Percentiles rank a stretch among this genome's conserved stretches.
Evolutionary conservation across 176 grass and related monocot species (phyloP).

Genomic region (Rhipidocladum racemiflorum): DNA sequence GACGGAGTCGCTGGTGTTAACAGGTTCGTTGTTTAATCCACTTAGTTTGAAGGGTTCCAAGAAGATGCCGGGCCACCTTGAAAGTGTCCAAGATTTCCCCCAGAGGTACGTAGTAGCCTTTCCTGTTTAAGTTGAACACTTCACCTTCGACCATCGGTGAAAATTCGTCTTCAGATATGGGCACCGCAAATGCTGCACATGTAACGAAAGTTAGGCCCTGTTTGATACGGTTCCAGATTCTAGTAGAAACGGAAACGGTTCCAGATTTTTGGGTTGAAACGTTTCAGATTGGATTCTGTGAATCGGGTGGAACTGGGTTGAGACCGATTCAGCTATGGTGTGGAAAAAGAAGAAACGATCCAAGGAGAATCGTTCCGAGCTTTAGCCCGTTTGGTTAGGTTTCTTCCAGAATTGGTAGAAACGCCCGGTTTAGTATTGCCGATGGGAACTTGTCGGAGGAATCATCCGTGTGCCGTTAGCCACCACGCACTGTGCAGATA

Average conservation of each 20-base stretch:
- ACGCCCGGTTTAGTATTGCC: no score
- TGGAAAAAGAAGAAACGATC: no score
- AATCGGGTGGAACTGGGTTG: no score
- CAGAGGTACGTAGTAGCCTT: not conserved
- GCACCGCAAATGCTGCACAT: not conserved
- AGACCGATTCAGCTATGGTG: no score
- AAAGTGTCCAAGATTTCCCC: not conserved
- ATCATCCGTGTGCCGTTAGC: not conserved
- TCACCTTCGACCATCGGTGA: no score
- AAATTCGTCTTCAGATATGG: not conserved
- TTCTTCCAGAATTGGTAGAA: no score
- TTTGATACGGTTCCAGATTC: no score
- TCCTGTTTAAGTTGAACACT: not conserved
- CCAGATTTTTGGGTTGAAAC: no score
- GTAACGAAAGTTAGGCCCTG: not conserved
- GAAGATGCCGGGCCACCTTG: not conserved
- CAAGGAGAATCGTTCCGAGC: no score
- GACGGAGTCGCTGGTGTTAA: slow-evolving; percentile 15
- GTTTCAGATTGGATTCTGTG: no score
- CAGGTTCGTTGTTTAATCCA: not conserved
- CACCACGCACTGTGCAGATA: not conserved
- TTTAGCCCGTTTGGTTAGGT: no score
- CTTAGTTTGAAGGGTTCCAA: not conserved
- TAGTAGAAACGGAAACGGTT: no score
- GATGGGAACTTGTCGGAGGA: not conserved